Conservation (phyloP, 2,329 filamentous ascomycete species). For the Aspergillus ibericus region DNA sequence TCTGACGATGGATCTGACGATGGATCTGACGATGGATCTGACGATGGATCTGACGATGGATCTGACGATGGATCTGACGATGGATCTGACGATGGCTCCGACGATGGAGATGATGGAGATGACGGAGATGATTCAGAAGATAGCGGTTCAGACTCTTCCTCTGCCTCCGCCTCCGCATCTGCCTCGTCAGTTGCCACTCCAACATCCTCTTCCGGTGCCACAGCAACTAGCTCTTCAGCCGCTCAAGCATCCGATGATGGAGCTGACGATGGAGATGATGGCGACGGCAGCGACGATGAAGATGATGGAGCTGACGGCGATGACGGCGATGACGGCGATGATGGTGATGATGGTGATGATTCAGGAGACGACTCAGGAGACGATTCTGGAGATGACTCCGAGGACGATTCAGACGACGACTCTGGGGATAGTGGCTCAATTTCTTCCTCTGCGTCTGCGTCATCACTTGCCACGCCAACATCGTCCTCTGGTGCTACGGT, state of each 20-base stretch:
- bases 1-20: neutral
- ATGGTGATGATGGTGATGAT: neutral
- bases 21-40: neutral
- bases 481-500: neutral
- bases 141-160: neutral
- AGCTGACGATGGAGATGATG: neutral
- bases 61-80: neutral
- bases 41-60: neutral
- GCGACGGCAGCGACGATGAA: neutral
- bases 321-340: neutral
- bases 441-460: neutral
- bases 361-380: neutral
- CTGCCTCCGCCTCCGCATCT: neutral
- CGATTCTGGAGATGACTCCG: too few species aligned
- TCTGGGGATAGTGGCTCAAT: neutral
- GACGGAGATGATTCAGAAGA: neutral
- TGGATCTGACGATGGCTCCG: neutral
- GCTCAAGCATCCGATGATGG: neutral
- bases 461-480: neutral
- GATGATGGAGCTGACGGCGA: neutral
- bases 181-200: neutral
- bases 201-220: neutral
- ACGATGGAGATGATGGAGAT: too few species aligned
- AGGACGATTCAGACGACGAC: neutral
- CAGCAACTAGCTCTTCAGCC: too few species aligned